Evolutionary conservation across 2,329 filamentous ascomycete genomes (phyloP), one percentile per base, ranked within the genome.

Genomic region (Xylariaceae sp.): DNA sequence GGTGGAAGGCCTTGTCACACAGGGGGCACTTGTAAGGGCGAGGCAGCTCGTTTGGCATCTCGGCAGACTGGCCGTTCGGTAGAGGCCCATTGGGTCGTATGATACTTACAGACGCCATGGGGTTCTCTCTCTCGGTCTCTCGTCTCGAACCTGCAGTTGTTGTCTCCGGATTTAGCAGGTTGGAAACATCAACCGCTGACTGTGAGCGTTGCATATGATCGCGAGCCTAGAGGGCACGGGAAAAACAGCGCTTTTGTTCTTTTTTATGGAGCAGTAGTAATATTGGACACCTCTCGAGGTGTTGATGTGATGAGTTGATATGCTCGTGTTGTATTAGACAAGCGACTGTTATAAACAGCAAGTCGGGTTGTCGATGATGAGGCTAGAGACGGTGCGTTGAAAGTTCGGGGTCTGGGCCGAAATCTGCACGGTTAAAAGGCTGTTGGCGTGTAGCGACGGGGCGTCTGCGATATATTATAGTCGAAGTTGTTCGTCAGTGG

Each of bases 1-100:
- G 91, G 81, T 97, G 94, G 78, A 99, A 99, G 62, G 94, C 93
- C 82, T 97, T 96, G 71, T 97, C 93, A 80, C 94, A 99, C 64
- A 99, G 85, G 62, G 93, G 92, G 76, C 93, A 99, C 81, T 97
- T 97, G 86, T 99, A 99, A 0, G 93, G 93, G 58, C 94, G 88
- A 61, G 94, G 94, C 56, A 97, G 84, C 76, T 97, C 93, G 65
- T 75, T 77, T 53, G 73, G 65, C 60, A 76, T 80, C 82, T 90
- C 76, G 76, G 84, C 68, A 64, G 78, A 70, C 71, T 90, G 85
- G 60, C 86, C 82, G 65, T 80, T 80, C 51, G 85, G 84, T 52
- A 86, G 72, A 52, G 82, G 82, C 62, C 83, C 85, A 68, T 88
- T 82, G 70, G 86, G 79, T 77, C 85, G 78, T 73, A 86, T 76